These are phyloP conservation scores for Wickerhamomyces strasburgensis DNA, from an alignment of 805 yeast genomes.

Conservation along the genomic window DNA sequence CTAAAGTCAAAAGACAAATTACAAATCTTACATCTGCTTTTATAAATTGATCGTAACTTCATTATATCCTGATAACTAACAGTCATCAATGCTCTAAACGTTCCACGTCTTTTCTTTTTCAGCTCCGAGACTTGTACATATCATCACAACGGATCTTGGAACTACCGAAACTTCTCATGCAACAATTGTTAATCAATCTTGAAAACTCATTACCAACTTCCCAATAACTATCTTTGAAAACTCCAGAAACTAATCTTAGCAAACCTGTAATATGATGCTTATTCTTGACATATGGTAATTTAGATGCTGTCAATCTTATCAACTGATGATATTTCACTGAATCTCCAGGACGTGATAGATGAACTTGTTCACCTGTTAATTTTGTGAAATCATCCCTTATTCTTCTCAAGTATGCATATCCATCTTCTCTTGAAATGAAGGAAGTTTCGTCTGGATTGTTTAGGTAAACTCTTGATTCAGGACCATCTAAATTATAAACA, in stretches of 20 bases:
- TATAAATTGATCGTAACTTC: not conserved
- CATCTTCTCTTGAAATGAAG: conserved; percentile 40
- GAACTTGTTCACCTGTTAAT: conserved; percentile 28
- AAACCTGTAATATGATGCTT: conserved; percentile 54
- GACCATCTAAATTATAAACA: conserved; percentile 42
- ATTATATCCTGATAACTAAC: not conserved
- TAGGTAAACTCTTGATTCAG: conserved; percentile 34
- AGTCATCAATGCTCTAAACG: no score
- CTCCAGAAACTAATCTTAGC: conserved; percentile 39
- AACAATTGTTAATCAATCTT: conserved; percentile 47
- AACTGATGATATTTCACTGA: conserved; percentile 36
- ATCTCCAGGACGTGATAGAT: conserved; percentile 28
- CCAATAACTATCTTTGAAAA: conserved; percentile 42
- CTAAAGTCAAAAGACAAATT: not conserved
- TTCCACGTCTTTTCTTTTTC: no score
- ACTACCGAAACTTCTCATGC: conserved; percentile 49
- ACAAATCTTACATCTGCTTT: not conserved
- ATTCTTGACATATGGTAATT: conserved; percentile 34
- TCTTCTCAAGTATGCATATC: conserved; percentile 45
- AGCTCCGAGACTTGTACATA: conserved; percentile 36
- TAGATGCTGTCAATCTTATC: conserved; percentile 37
- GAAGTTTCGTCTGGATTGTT: conserved; percentile 12
- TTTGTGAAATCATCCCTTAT: conserved; percentile 38
- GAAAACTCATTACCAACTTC: conserved; percentile 54
- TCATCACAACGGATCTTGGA: conserved; percentile 41